Evolutionary conservation across 179 eudicot species (phyloP), one percentile per base, ranked within the genome.

Genomic region (Camellia oleifera): DNA sequence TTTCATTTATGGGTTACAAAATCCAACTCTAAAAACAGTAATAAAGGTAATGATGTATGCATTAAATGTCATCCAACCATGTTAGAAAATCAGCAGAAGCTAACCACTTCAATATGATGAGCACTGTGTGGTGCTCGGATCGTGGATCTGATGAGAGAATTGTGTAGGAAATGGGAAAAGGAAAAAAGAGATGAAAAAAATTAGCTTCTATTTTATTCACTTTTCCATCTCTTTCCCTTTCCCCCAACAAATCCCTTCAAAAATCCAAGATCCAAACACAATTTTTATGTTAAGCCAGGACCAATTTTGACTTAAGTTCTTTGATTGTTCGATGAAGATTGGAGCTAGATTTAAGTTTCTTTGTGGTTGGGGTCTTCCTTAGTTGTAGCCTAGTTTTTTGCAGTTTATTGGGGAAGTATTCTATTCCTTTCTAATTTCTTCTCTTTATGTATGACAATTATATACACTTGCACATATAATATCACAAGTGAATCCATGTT

Each of bases 41-140:
- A 18, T 20, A 44, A 74, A 57, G 76, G 18, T 63, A 76, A 62
- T 63, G 57, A 64, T 64, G 60, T 50, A 45, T 77, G 60, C 7
- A 14, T 76, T 67, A 9, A 50, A 15, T 26, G 23, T 77, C 6
- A 8, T 65, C 42, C 42, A 50, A 52, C 26, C 50, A 7, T 74
- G 20, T 15, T 9, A 17, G 32, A 62, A 23, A 72, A 23, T 18
- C 40, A 48, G 4, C 52, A 48, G 7, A 48, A 48, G 7, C 52
- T 4, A 48, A 48, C 52, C 52, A 48, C 5, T 48, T 48, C 52
- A 48, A 48, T 48, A 48, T 7, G 5, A 48, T 4, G 52, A 48
- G 7, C 52, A 48, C 52, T 48, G 2, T 32, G 40, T 32, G 40
- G 40, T 32, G 40, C 40, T 32, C 0, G 40, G 40, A 32, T 32